phyloP scores from a whole-genome alignment of 208 protist genomes.

The Borovskyia barvae region DNA sequence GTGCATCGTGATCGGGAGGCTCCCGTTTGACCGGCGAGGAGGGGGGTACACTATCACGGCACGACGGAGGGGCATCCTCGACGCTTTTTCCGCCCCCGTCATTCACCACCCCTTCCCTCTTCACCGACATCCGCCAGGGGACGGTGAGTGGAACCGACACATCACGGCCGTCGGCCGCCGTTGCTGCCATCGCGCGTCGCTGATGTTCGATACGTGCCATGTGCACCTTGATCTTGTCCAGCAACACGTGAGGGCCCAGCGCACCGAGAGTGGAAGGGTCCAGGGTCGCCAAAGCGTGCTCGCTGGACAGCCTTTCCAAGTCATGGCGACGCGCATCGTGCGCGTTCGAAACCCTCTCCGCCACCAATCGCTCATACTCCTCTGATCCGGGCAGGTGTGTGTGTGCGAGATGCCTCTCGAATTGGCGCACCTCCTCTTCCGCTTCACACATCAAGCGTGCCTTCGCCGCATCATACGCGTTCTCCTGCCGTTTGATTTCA shows the following conservation, averaged over 20 bases:
- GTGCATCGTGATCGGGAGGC: too few species aligned
- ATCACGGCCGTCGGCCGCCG: constrained; percentile 11
- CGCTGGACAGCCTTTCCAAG: constrained; percentile 1
- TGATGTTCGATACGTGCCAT: constrained; percentile 18
- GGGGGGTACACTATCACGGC: too few species aligned
- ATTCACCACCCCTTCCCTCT: background rate
- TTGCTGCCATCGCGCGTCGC: constrained; percentile 13
- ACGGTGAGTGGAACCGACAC: too few species aligned
- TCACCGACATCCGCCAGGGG: background rate
- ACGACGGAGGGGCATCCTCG: too few species aligned
- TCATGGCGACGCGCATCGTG: too few species aligned
- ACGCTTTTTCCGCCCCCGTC: background rate
- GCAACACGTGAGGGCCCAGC: constrained; percentile 12
- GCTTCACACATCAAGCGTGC: background rate
- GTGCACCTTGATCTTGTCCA: constrained; percentile 6
- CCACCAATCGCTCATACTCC: too few species aligned
- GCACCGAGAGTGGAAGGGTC: constrained; percentile 3
- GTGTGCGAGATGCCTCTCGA: too few species aligned
- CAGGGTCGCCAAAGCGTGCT: constrained; percentile 3
- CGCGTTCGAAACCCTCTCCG: too few species aligned
- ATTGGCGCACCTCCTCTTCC: background rate
- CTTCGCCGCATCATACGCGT: constrained; percentile 16
- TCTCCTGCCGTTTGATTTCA: constrained; percentile 40
- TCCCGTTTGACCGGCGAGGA: too few species aligned
- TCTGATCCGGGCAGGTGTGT: constrained; percentile 9